phyloP scores from a whole-genome alignment of 257 asterid species.

The Anisodus tanguticus region DNA sequence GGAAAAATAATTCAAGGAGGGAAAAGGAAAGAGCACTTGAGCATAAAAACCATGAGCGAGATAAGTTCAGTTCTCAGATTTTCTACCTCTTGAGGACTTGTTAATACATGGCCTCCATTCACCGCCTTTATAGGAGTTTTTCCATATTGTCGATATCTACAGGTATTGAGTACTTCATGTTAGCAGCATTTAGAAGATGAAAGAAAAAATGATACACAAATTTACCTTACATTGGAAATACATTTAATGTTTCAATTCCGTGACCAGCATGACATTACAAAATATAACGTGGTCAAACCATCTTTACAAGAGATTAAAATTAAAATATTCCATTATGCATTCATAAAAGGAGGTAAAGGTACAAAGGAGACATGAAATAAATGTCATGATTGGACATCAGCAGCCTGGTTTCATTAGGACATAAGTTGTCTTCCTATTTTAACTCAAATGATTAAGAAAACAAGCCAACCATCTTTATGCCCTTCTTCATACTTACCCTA shows the following conservation, averaged over 20 bases:
- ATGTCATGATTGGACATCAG: background rate
- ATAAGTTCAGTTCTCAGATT: constrained; percentile 24
- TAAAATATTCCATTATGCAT: background rate
- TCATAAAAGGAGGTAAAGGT: constrained; percentile 9
- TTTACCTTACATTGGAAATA: background rate
- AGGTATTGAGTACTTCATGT: constrained; percentile 23
- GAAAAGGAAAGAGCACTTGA: background rate
- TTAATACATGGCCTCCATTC: constrained; percentile 92
- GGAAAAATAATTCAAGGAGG: background rate
- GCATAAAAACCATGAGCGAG: background rate
- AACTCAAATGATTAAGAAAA: background rate
- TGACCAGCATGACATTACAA: background rate
- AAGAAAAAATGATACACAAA: constrained; percentile 4
- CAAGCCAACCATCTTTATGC: background rate
- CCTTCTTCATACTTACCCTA: background rate
- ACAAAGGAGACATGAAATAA: background rate
- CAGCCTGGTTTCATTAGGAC: constrained; percentile 1
- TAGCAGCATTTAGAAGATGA: constrained; percentile 32
- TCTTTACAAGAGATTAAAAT: background rate
- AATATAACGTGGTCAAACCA: background rate
- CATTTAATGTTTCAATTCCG: background rate
- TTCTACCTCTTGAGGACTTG: constrained; percentile 69
- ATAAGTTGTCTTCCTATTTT: constrained; percentile 18
- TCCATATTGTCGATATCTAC: constrained; percentile 94
- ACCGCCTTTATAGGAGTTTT: constrained; percentile 81